Base-by-base conservation (phyloP, 2,329 filamentous ascomycete species). In the Laburnicola sp. region DNA sequence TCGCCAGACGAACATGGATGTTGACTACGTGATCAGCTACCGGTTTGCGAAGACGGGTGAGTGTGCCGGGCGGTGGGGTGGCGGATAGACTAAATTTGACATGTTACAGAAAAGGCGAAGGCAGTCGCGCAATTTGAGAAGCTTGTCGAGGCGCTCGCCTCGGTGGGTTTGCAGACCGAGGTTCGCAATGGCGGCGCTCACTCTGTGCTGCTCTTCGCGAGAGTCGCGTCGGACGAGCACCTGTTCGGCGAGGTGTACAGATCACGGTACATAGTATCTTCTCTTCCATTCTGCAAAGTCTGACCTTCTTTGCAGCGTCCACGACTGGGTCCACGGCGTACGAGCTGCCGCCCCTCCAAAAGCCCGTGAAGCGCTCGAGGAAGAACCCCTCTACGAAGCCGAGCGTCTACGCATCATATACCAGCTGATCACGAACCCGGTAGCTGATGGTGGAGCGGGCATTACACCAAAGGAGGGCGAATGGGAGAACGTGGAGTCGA, bases 301-400 rank as follows among this genome's bases (percentile, higher is more conserved):
- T 45, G 9, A 45, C 37, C 11, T 23, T 11, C 10, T n/a, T 38
- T 51, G 16, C 45, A 88, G 94, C 58, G 86, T 97, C 16, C 89
- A 91, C 69, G 94, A 97, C 75, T 99, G 92, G 91, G 84, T 97
- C 30, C 88, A 94, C 69, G 91, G 92, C 45, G 87, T 97, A 48
- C 86, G 91, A 56, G 82, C 88, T 43, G 82, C 84, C 21, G 86
- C 91, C 31, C 93, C 93, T 0, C 82, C 85, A 49, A 86, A 85
- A 66, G 86, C 90, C 16, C 76, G 82, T 41, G 79, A 84, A 52
- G 82, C 86, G 10, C 82, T 95, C 45, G 78, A 86, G 51, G 77
- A 83, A 11, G 87, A 96, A 60, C 88, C 91, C 1, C 81, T 97
- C 50, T 90, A 87, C 34, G 90, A 96, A 68, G 89, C 93, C 22